phyloP scores from a whole-genome alignment of 148 eudicot genomes.

The Rhododendron henanense region DNA sequence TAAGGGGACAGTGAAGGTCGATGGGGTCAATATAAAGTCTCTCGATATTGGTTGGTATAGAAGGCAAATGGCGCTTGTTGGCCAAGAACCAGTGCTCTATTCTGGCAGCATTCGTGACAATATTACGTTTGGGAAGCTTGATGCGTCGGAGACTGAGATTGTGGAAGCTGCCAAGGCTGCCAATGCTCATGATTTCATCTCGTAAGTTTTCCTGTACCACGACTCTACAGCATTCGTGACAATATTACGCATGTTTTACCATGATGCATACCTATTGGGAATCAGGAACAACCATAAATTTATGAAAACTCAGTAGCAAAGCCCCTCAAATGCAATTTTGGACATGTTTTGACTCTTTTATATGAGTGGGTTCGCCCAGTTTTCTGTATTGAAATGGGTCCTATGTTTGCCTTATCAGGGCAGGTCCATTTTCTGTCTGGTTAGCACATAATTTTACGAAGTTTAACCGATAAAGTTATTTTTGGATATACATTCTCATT shows the following conservation, averaged over 20 bases:
- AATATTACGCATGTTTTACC: background rate
- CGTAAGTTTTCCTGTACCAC: slow-evolving; percentile 45
- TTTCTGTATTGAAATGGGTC: background rate
- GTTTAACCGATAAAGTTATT: background rate
- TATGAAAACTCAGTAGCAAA: background rate
- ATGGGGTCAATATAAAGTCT: slow-evolving; percentile 60
- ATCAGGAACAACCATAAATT: background rate
- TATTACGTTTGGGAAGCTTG: slow-evolving; percentile 61
- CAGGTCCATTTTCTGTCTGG: background rate
- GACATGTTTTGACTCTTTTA: background rate
- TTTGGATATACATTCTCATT: background rate
- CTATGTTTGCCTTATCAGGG: background rate
- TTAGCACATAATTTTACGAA: background rate
- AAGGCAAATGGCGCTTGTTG: slow-evolving; percentile 69
- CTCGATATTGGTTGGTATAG: slow-evolving; percentile 70
- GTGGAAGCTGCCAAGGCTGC: slow-evolving; percentile 81
- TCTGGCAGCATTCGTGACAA: slow-evolving; percentile 70
- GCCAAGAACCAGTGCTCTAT: slow-evolving; percentile 87
- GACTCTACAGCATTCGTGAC: background rate
- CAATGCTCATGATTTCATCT: slow-evolving; percentile 86
- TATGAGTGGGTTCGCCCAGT: background rate
- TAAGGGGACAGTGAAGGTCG: slow-evolving; percentile 64
- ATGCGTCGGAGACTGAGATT: slow-evolving; percentile 66
- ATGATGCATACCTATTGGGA: background rate
- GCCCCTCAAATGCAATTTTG: background rate